Evolutionary conservation across 441 rosid species (phyloP), one percentile per base, ranked within the genome.

Genomic region (Rhodomyrtus psidioides): DNA sequence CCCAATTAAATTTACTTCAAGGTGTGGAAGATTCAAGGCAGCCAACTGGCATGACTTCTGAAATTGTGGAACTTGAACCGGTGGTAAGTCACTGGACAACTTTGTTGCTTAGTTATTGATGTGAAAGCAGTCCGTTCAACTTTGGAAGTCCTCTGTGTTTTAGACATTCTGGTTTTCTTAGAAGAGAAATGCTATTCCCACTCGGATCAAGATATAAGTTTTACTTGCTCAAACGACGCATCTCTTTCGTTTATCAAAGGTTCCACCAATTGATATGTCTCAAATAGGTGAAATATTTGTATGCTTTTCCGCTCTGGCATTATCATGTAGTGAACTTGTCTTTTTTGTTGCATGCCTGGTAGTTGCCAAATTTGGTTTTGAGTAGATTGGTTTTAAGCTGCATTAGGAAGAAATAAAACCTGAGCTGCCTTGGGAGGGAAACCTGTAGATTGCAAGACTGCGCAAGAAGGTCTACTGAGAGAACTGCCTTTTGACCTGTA

Each of bases 21-120:
- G 93, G 88, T 84, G 88, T 46, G 70, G 92, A 89, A 87, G 94
- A 89, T 88, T 74, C 91, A 51, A 90, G 90, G 82, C 91, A 53
- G 84, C 86, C 89, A 84, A 85, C 85, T 54, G 83, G 88, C 84
- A 65, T 89, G 82, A 87, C 90, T 46, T 91, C 99, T 81, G 99
- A 97, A 92, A 94, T 96, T 82, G 88, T 92, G 84, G 95, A 98
- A 94, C 94, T 95, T 82, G 97, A 96, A 92, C 99, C 99, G 39
- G 82, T 94, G 95, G 99, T 94, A 90, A 95, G 98, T 89, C 85
- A 84, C 54, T 70, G 39, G 42, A 83, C 75, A 30, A 56, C 51
- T 83, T 70, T 57, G 55, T 46, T 4, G 34, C 53, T 54, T 53
- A 53, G 15, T 12, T 70, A 16, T 54, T 42, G 7, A 9, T 30